Percentiles rank a stretch among this genome's conserved stretches.
These are phyloP conservation scores for Pseudopithomyces maydicus DNA, from an alignment of 2,329 filamentous ascomycete species.

Conservation along the genomic window DNA sequence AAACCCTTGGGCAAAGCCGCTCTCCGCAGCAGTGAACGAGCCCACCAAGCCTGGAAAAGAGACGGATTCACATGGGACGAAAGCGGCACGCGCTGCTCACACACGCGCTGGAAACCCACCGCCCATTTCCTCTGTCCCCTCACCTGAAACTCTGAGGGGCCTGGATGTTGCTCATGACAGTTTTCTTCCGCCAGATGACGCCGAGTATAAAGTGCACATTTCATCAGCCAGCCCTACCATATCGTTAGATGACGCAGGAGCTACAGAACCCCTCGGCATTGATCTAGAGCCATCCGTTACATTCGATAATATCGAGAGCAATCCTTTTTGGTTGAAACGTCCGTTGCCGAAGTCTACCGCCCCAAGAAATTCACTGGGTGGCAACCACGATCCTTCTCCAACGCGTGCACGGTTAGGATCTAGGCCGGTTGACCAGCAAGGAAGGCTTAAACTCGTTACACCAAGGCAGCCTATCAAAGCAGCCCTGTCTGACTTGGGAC, in stretches of 20 bases:
- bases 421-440: conserved; percentile 7
- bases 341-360: conserved; percentile 13
- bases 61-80: background rate
- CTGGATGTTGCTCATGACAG: background rate
- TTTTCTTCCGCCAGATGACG: background rate
- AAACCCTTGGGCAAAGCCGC: conserved; percentile 39
- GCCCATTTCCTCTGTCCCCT: background rate
- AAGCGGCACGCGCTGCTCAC: background rate
- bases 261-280: conserved; percentile 25
- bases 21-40: conserved; percentile 7
- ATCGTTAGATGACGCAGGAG: conserved; percentile 9
- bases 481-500: conserved; percentile 6
- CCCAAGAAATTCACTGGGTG: conserved; percentile 12
- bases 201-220: background rate
- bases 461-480: conserved; percentile 18
- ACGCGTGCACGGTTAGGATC: conserved; percentile 17
- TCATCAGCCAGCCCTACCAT: background rate
- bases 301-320: conserved; percentile 16
- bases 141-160: conserved; percentile 7
- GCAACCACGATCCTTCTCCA: conserved; percentile 25
- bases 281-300: conserved; percentile 16
- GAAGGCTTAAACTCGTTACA: conserved; percentile 19
- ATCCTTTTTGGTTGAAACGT: conserved; percentile 32
- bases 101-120: background rate
- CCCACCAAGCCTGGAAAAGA: background rate